Conservation (phyloP, 257 asterid species). For the Fraxinus anomala region DNA sequence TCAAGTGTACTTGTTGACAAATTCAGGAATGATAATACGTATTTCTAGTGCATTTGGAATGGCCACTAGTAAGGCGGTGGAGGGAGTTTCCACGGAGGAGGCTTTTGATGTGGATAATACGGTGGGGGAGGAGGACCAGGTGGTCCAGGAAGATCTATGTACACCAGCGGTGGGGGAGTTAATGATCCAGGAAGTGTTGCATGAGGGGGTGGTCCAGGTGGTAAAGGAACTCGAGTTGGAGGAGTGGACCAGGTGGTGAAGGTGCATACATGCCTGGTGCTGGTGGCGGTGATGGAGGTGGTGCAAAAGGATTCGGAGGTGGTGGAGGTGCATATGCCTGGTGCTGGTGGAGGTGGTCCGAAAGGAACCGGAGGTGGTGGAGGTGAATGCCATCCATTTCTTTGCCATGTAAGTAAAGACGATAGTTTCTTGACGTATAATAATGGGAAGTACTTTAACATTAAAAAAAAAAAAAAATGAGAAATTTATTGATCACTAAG, state of each 20-base stretch:
- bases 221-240: slow-evolving; percentile 29
- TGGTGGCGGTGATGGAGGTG: slow-evolving; percentile 24
- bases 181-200: slow-evolving; percentile 24
- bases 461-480: no score
- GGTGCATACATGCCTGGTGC: slow-evolving; percentile 4
- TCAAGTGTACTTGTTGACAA: no score
- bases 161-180: slow-evolving; percentile 28
- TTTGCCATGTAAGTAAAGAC: no score
- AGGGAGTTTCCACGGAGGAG: slow-evolving; percentile 20
- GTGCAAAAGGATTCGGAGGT: slow-evolving; percentile 23
- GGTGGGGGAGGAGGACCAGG: slow-evolving; percentile 31
- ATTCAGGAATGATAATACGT: no score
- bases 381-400: background rate
- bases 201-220: slow-evolving; percentile 36
- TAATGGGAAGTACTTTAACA: no score
- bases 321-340: slow-evolving; percentile 23
- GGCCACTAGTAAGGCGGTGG: slow-evolving; percentile 24
- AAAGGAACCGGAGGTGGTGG: slow-evolving; percentile 28
- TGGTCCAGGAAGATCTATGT: slow-evolving; percentile 22
- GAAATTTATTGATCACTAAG: no score
- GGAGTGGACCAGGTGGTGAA: slow-evolving; percentile 26
- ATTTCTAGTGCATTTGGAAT: no score
- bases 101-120: slow-evolving; percentile 10
- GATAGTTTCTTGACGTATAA: no score
- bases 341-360: slow-evolving; percentile 19